Percentiles rank a stretch among this genome's conserved stretches.
Conservation (phyloP, 225 moss, liverwort and hornwort genomes). For the Bryum argenteum region DNA sequence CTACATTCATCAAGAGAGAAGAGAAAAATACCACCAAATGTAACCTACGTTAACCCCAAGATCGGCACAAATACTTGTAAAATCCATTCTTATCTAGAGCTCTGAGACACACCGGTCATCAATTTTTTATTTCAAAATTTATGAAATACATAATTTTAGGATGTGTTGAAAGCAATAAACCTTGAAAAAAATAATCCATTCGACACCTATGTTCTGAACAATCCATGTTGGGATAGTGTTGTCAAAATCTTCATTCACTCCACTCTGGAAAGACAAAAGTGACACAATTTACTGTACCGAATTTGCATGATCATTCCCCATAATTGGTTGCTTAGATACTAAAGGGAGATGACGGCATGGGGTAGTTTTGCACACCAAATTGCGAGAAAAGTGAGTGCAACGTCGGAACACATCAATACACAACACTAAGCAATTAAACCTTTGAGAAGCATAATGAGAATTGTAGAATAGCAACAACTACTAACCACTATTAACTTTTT, state of each 20-base stretch:
- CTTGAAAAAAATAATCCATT: no score
- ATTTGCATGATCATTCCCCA: not conserved
- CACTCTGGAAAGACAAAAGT: no score
- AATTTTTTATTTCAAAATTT: not conserved
- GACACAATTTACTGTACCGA: not conserved
- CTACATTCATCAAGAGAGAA: no score
- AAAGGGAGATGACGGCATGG: not conserved
- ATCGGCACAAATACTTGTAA: no score
- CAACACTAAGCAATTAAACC: not conserved
- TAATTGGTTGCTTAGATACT: not conserved
- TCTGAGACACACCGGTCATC: no score
- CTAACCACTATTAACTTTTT: slow-evolving; percentile 21
- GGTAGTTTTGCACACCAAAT: not conserved
- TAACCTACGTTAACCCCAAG: no score
- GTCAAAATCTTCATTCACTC: not conserved
- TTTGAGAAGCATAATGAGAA: not conserved
- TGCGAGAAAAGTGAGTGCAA: not conserved
- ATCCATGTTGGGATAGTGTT: not conserved
- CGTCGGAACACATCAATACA: slow-evolving; percentile 6
- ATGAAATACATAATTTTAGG: not conserved
- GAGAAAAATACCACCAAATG: not conserved
- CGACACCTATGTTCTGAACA: not conserved
- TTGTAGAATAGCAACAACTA: not conserved
- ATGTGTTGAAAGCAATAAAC: not conserved
- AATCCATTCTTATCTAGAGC: no score